Evolutionary conservation across 1,284 basidiomycete species (phyloP), one percentile per base, ranked within the genome.

Genomic region (Neolentinus lepideus): DNA sequence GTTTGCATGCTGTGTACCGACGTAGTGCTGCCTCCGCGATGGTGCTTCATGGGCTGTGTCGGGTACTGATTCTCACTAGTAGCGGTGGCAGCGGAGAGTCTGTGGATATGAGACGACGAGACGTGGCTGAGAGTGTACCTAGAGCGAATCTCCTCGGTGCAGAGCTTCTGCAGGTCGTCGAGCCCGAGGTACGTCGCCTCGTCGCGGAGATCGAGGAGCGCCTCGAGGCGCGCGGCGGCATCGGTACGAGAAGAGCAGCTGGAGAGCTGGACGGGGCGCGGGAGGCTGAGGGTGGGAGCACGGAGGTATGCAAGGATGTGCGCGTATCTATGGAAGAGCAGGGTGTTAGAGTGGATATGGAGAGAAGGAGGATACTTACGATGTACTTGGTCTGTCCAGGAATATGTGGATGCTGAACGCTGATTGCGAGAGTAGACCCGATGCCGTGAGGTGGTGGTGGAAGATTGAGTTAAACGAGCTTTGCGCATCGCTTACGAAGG

Each of bases 381-480:
- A 85, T 45, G 81, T 73, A 63, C 88, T 89, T 0, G 88, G 79
- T 43, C 89, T 75, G 63, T 92, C 89, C n/a, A 92, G 72, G 69
- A 91, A 91, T n/a, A 91, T 64, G 60, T 89, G 85, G 36, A 90
- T 69, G 53, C 68, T 73, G 26, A 72, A 69, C 3, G 79, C 71
- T 3, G 75, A 65, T 48, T 72, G 73, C 1, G 79, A 63, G 2
- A 84, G 64, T 35, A 82, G 68, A 2, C 81, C 84, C 46, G 81
- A 77, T 14, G 83, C 78, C 14, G 76, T 69, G 19, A 88, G 77
- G 62, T 88, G 85, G 46, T 80, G 73, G 38, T 74, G 78, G 64
- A 87, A 84, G 56, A 71, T 84, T 73, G 72, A 72, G 56, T 69
- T 67, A 64, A 72, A 71, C 2, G 68, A 64, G 36, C 65, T 67